Evolutionary conservation across 352 stramenopile species (phyloP).

Genomic region (Phytophthora sp.): DNA sequence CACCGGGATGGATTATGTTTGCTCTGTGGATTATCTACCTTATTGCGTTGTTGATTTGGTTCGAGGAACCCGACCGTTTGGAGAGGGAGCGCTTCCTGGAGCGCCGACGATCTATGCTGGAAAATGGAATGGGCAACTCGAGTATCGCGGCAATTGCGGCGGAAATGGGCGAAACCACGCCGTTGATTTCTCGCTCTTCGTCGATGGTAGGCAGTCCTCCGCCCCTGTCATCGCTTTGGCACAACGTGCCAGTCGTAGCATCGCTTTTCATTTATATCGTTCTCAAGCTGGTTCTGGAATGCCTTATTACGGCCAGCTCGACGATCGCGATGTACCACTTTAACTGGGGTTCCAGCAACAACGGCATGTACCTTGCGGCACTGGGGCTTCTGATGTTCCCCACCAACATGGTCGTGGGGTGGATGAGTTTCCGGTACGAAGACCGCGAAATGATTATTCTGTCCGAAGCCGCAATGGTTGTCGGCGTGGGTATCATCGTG

Average conservation of each 20-base stretch:
- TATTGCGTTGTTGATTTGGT: constrained; percentile 56
- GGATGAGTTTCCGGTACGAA: constrained; percentile 89
- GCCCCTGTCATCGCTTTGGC: constrained; percentile 66
- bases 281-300: constrained; percentile 93
- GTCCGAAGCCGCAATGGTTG: constrained; percentile 87
- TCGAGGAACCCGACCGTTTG: constrained; percentile 68
- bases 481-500: constrained; percentile 90
- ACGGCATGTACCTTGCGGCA: constrained; percentile 88
- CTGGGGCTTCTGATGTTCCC: constrained; percentile 93
- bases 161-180: constrained; percentile 43
- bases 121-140: constrained; percentile 40
- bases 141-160: constrained; percentile 16
- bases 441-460: constrained; percentile 92
- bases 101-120: constrained; percentile 51
- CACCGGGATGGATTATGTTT: constrained; percentile 92
- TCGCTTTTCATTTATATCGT: constrained; percentile 91
- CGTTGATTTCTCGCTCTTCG: constrained; percentile 35
- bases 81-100: constrained; percentile 58
- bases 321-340: constrained; percentile 92
- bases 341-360: constrained; percentile 83
- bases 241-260: constrained; percentile 78
- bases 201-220: constrained; percentile 23
- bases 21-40: constrained; percentile 73
- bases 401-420: constrained; percentile 90
- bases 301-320: constrained; percentile 84